Percentiles rank a stretch among this genome's conserved stretches.
These are phyloP conservation scores for Ascomycota sp. DNA, from an alignment of 2,329 filamentous ascomycete species.

Conservation along the genomic window DNA sequence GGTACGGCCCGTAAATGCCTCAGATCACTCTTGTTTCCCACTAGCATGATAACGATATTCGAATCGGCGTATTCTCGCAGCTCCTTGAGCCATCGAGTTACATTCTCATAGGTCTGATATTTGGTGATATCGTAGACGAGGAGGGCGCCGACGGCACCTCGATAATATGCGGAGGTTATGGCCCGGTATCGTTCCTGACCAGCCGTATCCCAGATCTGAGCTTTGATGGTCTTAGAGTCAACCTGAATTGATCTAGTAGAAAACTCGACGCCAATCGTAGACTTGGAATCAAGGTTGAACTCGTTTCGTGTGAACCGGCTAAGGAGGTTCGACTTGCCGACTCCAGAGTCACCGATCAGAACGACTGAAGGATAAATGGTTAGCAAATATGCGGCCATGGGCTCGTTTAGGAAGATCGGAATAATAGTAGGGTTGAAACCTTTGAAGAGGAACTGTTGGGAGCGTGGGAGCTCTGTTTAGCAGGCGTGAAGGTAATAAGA, in stretches of 20 bases:
- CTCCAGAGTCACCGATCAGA: conserved; percentile 95
- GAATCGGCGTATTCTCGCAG: conserved; percentile 92
- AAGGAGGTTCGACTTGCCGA: conserved; percentile 98
- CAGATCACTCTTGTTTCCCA: conserved; percentile 99
- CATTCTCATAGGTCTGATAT: conserved; percentile 97
- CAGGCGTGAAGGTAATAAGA: conserved; percentile 7
- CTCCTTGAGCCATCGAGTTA: conserved; percentile 97
- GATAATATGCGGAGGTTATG: conserved; percentile 98
- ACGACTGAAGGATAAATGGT: conserved; percentile 44
- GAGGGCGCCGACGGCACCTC: conserved; percentile 87
- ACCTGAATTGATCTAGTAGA: conserved; percentile 97
- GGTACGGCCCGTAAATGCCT: conserved; percentile 91
- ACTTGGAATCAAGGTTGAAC: conserved; percentile 99
- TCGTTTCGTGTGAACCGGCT: conserved; percentile 99
- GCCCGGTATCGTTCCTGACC: conserved; percentile 97
- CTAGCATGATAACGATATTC: conserved; percentile 99
- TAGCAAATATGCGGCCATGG: conserved; percentile 8
- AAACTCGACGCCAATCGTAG: conserved; percentile 98
- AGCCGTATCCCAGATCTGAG: conserved; percentile 98
- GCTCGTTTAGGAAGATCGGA: conserved; percentile 5
- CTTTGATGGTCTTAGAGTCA: conserved; percentile 99
- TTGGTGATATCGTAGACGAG: conserved; percentile 99
- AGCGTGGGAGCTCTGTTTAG: conserved; percentile 10
- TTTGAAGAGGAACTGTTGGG: conserved; percentile 88
- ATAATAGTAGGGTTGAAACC: conserved; percentile 42